A percentile compares a stretch with the other conserved stretches of the same genome.
Conservation (phyloP, 768 basidiomycete species). For the Thelephora ganbajun region DNA sequence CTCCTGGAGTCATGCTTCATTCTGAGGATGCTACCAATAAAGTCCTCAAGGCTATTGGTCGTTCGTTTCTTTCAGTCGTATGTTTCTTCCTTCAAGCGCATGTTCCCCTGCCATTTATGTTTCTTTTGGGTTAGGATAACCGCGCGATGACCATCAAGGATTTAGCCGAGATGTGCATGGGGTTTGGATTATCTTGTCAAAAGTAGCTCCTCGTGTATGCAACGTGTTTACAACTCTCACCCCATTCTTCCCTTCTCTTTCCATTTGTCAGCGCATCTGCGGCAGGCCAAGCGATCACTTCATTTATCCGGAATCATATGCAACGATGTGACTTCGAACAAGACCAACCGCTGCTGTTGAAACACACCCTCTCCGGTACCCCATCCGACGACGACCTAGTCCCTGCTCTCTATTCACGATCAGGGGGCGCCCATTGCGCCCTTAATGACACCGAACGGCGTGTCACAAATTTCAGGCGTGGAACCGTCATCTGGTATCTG, state of each 20-base stretch:
- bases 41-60: slow-evolving; percentile 60
- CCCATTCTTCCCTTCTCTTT: background rate
- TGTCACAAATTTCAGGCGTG: slow-evolving; percentile 60
- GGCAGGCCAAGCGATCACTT: slow-evolving; percentile 70
- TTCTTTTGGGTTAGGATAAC: slow-evolving; percentile 38
- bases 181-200: slow-evolving; percentile 56
- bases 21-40: slow-evolving; percentile 61
- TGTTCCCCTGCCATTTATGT: slow-evolving; percentile 8
- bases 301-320: slow-evolving; percentile 66
- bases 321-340: slow-evolving; percentile 57
- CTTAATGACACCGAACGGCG: slow-evolving; percentile 23
- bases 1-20: slow-evolving; percentile 52
- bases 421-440: slow-evolving; percentile 46
- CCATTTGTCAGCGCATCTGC: slow-evolving; percentile 44
- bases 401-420: slow-evolving; percentile 53
- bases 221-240: slow-evolving; percentile 2
- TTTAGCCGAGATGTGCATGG: slow-evolving; percentile 56
- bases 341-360: slow-evolving; percentile 61
- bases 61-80: slow-evolving; percentile 63
- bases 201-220: slow-evolving; percentile 32
- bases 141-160: slow-evolving; percentile 81
- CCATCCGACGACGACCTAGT: slow-evolving; percentile 60
- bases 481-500: slow-evolving; percentile 74
- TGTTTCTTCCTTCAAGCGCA: slow-evolving; percentile 16
- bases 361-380: slow-evolving; percentile 61